Conservation (phyloP, 768 basidiomycete genomes). For the Leccinum boreale region DNA sequence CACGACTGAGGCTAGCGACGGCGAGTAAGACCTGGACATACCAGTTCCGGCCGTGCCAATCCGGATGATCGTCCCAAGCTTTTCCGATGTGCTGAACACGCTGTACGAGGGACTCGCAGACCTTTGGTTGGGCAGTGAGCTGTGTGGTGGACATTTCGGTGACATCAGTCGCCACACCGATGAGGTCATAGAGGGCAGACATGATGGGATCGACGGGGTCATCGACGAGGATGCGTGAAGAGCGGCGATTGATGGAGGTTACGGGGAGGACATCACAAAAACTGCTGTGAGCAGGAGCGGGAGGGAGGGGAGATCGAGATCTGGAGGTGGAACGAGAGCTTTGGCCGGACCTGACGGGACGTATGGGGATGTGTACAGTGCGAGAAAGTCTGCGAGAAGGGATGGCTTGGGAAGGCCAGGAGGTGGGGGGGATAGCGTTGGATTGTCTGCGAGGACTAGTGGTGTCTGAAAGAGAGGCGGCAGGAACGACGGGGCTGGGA, state of each 20-base stretch:
- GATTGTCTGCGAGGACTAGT: constrained; percentile 65
- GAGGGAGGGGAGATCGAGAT: constrained; percentile 89
- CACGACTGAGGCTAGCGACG: constrained; percentile 91
- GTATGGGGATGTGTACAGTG: constrained; percentile 72
- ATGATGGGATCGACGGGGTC: constrained; percentile 89
- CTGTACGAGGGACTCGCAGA: constrained; percentile 84
- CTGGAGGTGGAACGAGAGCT: constrained; percentile 94
- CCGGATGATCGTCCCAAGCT: constrained; percentile 96
- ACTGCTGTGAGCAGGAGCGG: constrained; percentile 58
- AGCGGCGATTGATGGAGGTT: constrained; percentile 60
- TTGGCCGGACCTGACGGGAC: constrained; percentile 66
- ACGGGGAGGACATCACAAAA: constrained; percentile 53
- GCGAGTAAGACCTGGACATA: constrained; percentile 96
- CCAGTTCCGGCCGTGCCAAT: constrained; percentile 98
- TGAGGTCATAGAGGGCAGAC: constrained; percentile 86
- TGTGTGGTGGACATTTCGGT: constrained; percentile 85
- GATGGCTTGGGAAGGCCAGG: constrained; percentile 54
- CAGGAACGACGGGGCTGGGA: constrained; percentile 60
- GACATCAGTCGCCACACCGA: constrained; percentile 90
- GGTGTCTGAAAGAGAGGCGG: constrained; percentile 58
- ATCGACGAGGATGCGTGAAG: constrained; percentile 80
- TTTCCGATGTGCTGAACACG: constrained; percentile 89
- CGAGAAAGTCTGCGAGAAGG: constrained; percentile 85
- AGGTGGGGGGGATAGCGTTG: constrained; percentile 44
- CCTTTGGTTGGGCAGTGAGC: constrained; percentile 80